Evolutionary conservation across 495 filamentous ascomycete species (phyloP).

Genomic region (Clavariopsis aquatica): DNA sequence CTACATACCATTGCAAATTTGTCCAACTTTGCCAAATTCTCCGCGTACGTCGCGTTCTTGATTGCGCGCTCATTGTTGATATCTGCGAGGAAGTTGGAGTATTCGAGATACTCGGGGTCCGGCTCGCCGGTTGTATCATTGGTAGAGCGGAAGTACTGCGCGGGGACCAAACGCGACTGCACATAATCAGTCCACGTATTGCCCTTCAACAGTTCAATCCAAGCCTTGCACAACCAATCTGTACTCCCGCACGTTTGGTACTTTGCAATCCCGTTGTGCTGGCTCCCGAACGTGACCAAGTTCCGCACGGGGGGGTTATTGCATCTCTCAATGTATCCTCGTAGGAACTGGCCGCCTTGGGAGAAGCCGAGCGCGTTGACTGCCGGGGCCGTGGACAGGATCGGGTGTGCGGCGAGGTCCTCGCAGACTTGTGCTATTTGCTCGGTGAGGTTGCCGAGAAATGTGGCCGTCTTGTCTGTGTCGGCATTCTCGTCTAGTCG

Average conservation of each 20-base stretch:
- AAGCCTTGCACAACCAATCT: conserved; percentile 80
- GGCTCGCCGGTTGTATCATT: conserved; percentile 53
- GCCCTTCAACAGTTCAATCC: conserved; percentile 66
- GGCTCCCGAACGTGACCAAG: conserved; percentile 87
- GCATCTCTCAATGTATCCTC: conserved; percentile 90
- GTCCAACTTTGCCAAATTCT: conserved; percentile 68
- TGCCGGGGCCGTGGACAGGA: conserved; percentile 75
- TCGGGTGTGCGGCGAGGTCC: conserved; percentile 73
- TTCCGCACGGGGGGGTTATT: conserved; percentile 76
- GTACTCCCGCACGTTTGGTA: conserved; percentile 65
- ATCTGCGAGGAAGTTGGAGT: conserved; percentile 95
- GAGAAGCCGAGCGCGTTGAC: conserved; percentile 93
- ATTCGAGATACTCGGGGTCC: conserved; percentile 67
- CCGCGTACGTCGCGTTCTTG: conserved; percentile 75
- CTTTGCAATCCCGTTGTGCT: conserved; percentile 88
- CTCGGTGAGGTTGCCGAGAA: conserved; percentile 83
- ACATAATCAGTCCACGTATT: conserved; percentile 77
- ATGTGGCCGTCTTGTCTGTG: conserved; percentile 76
- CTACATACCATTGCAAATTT: conserved; percentile 86
- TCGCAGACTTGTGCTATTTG: conserved; percentile 79
- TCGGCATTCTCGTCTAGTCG: conserved; percentile 66
- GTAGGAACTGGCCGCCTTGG: conserved; percentile 93
- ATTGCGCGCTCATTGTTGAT: conserved; percentile 85
- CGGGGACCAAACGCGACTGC: conserved; percentile 80
- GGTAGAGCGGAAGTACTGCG: conserved; percentile 79